phyloP scores from a whole-genome alignment of 2,329 filamentous ascomycete genomes.

The Alternaria atra region DNA sequence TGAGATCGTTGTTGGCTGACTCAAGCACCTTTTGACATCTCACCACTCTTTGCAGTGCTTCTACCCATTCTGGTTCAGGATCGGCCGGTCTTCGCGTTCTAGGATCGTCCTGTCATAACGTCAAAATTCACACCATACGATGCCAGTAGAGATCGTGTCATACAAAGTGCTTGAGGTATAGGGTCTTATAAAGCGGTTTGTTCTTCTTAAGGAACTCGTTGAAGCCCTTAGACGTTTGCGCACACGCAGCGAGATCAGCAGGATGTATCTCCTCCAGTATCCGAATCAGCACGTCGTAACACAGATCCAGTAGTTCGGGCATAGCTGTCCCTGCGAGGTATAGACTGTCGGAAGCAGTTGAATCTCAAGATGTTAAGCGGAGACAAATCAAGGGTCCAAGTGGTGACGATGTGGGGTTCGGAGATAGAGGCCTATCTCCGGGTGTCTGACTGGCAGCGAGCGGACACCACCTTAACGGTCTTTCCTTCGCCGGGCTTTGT shows the following conservation, averaged over 20 bases:
- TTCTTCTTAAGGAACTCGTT: constrained; percentile 67
- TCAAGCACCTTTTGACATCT: constrained; percentile 56
- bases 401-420: constrained; percentile 16
- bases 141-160: constrained; percentile 18
- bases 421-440: constrained; percentile 7
- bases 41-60: constrained; percentile 41
- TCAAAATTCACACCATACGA: constrained; percentile 16
- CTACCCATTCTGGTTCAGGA: constrained; percentile 44
- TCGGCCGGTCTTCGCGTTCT: constrained; percentile 32
- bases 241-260: constrained; percentile 43
- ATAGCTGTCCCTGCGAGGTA: neutral
- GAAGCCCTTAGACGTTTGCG: constrained; percentile 52
- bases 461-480: neutral
- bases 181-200: constrained; percentile 65
- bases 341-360: neutral
- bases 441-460: neutral
- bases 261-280: constrained; percentile 47
- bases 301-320: constrained; percentile 47
- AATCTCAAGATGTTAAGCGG: neutral
- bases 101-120: constrained; percentile 51
- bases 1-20: constrained; percentile 52
- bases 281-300: constrained; percentile 48
- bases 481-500: neutral
- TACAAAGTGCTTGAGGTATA: constrained; percentile 69
- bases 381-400: neutral